Conservation (phyloP, 2,329 filamentous ascomycete genomes). For the Apiospora kogelbergensis region DNA sequence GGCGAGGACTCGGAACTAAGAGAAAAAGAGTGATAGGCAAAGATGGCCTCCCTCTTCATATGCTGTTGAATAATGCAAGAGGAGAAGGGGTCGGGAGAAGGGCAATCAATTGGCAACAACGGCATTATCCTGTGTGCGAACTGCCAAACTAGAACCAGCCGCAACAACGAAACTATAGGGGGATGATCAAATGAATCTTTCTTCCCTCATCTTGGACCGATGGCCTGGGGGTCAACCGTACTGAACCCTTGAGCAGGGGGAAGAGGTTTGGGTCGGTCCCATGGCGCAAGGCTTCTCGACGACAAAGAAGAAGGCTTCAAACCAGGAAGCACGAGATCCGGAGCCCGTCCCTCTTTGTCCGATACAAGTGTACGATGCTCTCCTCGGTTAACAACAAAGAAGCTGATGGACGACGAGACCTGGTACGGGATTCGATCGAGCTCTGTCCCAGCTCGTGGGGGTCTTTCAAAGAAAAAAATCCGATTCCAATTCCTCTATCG, state of each 20-base stretch:
- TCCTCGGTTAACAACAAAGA: background rate
- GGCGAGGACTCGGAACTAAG: background rate
- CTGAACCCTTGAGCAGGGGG: background rate
- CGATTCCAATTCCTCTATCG: background rate
- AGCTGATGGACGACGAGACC: background rate
- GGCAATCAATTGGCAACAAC: background rate
- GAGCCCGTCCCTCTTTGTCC: background rate
- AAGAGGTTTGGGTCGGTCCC: background rate
- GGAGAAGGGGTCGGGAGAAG: background rate
- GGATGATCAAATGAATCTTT: background rate
- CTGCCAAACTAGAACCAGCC: background rate
- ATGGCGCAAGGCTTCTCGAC: background rate
- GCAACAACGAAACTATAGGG: background rate
- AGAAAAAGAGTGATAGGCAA: background rate
- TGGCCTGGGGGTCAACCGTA: background rate
- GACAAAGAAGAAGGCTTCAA: background rate
- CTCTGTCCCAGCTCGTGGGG: background rate
- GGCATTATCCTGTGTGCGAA: background rate
- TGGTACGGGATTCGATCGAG: background rate
- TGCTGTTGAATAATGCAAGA: background rate
- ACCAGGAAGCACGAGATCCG: background rate
- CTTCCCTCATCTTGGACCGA: background rate
- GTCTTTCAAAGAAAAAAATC: background rate
- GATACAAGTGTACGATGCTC: background rate
- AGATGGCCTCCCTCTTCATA: background rate